Evolutionary conservation across 1,139 yeast genomes (phyloP).

Genomic region (Wickerhamomyces sp.): DNA sequence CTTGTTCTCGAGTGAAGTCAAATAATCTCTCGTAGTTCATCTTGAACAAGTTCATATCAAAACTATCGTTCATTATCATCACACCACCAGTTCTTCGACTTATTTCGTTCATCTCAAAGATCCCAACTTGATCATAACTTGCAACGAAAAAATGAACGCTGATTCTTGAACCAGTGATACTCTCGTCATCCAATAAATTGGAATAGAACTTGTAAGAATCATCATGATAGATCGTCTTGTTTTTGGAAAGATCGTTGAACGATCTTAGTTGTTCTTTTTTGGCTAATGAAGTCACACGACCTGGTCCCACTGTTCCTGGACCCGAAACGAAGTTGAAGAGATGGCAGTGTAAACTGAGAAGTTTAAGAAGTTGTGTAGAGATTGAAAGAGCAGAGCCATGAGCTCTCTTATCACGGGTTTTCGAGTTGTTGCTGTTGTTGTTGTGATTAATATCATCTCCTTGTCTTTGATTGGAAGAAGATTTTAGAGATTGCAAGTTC

Average conservation of each 20-base stretch:
- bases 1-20: too few relatives aligned
- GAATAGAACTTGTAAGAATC: conserved; percentile 53
- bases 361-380: neutral
- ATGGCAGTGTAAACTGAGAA: neutral
- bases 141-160: conserved; percentile 59
- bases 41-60: conserved; percentile 59
- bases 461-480: neutral
- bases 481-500: neutral
- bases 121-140: conserved; percentile 64
- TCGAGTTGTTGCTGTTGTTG: neutral
- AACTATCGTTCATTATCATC: conserved; percentile 56
- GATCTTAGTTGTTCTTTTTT: conserved; percentile 62
- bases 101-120: conserved; percentile 59
- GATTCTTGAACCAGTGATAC: too few relatives aligned
- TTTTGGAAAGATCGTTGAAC: conserved; percentile 55
- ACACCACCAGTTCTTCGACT: conserved; percentile 60
- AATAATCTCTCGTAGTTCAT: conserved; percentile 55
- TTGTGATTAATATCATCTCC: too few relatives aligned
- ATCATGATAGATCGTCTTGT: conserved; percentile 52
- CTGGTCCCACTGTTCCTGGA: conserved; percentile 61
- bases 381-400: neutral
- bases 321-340: conserved; percentile 28
- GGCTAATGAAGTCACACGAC: conserved; percentile 52
- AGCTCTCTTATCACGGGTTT: too few relatives aligned
- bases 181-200: conserved; percentile 35